phyloP scores from a whole-genome alignment of 148 eudicot genomes.

The Rhododendron vialii region DNA sequence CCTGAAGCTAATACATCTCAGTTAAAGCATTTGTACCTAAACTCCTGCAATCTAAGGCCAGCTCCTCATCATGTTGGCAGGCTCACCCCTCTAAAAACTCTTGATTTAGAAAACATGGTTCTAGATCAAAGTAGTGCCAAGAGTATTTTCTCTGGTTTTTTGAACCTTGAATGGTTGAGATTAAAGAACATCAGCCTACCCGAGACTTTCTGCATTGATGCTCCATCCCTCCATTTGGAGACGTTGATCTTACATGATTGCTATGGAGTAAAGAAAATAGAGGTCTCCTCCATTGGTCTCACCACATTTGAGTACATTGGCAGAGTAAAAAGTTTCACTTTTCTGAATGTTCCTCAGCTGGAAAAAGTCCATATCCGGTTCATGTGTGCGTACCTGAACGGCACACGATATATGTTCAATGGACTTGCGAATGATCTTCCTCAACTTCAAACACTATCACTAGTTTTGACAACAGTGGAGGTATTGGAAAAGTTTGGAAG shows the following conservation, averaged over 20 bases:
- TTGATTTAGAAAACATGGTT: neutral
- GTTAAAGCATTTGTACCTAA: constrained; percentile 13
- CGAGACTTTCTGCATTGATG: constrained; percentile 5
- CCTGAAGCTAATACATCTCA: neutral
- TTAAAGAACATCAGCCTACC: constrained; percentile 4
- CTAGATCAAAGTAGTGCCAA: constrained; percentile 1
- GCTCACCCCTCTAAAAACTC: constrained; percentile 2
- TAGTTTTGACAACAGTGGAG: neutral
- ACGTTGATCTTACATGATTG: constrained; percentile 5
- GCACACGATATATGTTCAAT: neutral
- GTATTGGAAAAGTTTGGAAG: neutral
- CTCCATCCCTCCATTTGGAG: constrained; percentile 6
- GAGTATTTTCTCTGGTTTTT: constrained; percentile 4
- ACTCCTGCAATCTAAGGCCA: constrained; percentile 9
- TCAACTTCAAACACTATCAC: constrained; percentile 7
- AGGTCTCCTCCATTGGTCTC: constrained; percentile 7
- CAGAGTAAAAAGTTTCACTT: neutral
- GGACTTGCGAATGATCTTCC: constrained; percentile 11
- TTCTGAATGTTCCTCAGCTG: constrained; percentile 10
- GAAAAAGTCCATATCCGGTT: constrained; percentile 12
- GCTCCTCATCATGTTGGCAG: constrained; percentile 5
- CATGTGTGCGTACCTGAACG: neutral
- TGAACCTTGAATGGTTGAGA: constrained; percentile 20
- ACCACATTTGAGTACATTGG: constrained; percentile 13
- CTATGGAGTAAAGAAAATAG: constrained; percentile 7